Evolutionary conservation across 2,329 filamentous ascomycete genomes (phyloP).

Genomic region (Colletotrichum coccodes): DNA sequence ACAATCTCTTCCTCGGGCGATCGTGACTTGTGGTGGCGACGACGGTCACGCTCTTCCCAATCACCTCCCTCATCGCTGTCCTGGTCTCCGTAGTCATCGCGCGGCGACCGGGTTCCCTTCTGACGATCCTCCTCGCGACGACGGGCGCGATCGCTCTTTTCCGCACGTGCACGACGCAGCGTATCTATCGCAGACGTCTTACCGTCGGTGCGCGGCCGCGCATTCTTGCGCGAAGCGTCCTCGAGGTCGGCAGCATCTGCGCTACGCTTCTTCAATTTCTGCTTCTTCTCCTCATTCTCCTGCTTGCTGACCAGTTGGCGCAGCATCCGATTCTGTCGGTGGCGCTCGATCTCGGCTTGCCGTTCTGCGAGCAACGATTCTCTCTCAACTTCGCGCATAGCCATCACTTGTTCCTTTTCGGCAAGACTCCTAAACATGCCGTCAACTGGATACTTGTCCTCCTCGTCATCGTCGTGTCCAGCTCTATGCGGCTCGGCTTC

Average conservation of each 20-base stretch:
- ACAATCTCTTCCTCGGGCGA: conserved; percentile 72
- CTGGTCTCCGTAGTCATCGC: conserved; percentile 71
- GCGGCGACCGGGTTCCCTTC: conserved; percentile 57
- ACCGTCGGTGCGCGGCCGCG: conserved; percentile 76
- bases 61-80: conserved; percentile 78
- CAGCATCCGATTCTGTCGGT: conserved; percentile 84
- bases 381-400: conserved; percentile 88
- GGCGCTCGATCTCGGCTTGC: conserved; percentile 82
- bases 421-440: conserved; percentile 81
- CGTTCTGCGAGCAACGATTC: conserved; percentile 92
- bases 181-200: conserved; percentile 79
- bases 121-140: conserved; percentile 70
- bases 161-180: conserved; percentile 68
- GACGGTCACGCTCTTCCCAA: conserved; percentile 18
- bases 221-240: conserved; percentile 78
- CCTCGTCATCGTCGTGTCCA: conserved; percentile 62
- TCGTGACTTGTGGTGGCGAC: conserved; percentile 63
- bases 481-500: conserved; percentile 56
- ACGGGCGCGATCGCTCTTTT: conserved; percentile 72
- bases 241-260: conserved; percentile 82
- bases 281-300: conserved; percentile 70
- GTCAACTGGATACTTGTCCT: conserved; percentile 84
- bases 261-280: conserved; percentile 79
- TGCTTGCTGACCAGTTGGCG: conserved; percentile 78
- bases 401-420: conserved; percentile 83